Percentiles rank a stretch among this genome's conserved stretches.
Conservation (phyloP, 108 stramenopile genomes). For the Nitzschia palea region DNA sequence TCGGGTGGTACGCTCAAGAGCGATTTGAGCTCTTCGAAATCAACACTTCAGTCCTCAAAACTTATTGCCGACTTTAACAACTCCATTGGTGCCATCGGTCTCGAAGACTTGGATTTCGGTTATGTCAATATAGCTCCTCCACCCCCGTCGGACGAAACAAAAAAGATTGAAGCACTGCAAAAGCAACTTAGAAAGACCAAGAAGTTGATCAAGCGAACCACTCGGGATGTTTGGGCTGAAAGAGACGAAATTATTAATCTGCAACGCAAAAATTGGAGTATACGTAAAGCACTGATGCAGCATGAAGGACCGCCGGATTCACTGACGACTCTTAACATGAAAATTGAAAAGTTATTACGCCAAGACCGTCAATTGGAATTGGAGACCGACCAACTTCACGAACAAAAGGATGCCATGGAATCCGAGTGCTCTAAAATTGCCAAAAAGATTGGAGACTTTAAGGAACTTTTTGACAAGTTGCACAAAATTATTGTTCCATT, state of each 20-base stretch:
- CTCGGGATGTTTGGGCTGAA: constrained; percentile 14
- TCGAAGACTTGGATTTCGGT: constrained; percentile 12
- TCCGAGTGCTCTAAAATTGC: constrained; percentile 4
- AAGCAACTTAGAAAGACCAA: constrained; percentile 17
- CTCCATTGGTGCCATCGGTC: neutral
- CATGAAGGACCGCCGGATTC: constrained; percentile 15
- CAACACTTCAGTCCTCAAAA: constrained; percentile 4
- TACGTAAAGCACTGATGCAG: constrained; percentile 18
- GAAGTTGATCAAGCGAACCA: constrained; percentile 11
- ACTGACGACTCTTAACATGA: constrained; percentile 18
- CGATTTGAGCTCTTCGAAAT: neutral
- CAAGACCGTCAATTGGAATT: constrained; percentile 6
- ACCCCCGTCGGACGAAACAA: neutral
- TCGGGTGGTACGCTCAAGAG: neutral
- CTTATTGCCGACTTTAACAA: neutral
- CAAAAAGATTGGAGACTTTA: constrained; percentile 14
- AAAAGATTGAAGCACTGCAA: neutral
- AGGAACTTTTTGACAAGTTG: constrained; percentile 5
- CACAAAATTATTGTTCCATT: constrained; percentile 5
- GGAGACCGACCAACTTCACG: neutral
- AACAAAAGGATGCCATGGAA: constrained; percentile 7
- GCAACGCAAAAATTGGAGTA: constrained; percentile 21
- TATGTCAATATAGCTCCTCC: neutral
- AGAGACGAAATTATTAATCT: constrained; percentile 12
- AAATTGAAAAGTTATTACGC: constrained; percentile 11